Percentiles rank a stretch among this genome's conserved stretches.
Evolutionary conservation across 768 basidiomycete genomes (phyloP).

Genomic region (Lepiota brunneoincarnata): DNA sequence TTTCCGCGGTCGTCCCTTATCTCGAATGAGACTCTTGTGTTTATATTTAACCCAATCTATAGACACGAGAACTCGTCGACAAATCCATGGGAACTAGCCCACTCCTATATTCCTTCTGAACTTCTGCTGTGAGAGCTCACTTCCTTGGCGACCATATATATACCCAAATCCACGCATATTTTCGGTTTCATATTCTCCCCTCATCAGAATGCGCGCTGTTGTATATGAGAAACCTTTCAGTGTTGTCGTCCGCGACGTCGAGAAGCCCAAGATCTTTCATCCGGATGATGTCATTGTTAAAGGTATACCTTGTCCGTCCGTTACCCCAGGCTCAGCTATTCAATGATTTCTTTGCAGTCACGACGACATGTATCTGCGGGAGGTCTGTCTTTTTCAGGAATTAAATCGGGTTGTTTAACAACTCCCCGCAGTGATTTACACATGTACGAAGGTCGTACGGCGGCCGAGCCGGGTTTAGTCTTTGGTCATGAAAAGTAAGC

Average conservation of each 20-base stretch:
- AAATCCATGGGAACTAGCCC: too few species aligned
- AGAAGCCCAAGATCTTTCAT: constrained; percentile 44
- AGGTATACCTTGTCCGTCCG: constrained; percentile 22
- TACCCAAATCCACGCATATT: too few species aligned
- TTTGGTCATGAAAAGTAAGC: constrained; percentile 55
- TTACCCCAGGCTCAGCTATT: background rate
- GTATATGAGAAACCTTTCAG: constrained; percentile 50
- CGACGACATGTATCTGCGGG: constrained; percentile 51
- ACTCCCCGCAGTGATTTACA: constrained; percentile 39
- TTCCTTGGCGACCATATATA: too few species aligned
- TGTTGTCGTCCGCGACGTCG: constrained; percentile 44
- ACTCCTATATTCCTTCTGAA: too few species aligned
- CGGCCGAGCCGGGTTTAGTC: constrained; percentile 44
- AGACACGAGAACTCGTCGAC: too few species aligned
- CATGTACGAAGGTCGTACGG: constrained; percentile 57
- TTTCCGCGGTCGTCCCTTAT: too few species aligned
- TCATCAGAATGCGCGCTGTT: constrained; percentile 45
- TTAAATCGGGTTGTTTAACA: background rate
- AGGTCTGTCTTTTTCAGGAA: constrained; percentile 26
- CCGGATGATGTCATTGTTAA: constrained; percentile 54
- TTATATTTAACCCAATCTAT: too few species aligned
- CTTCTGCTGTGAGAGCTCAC: too few species aligned
- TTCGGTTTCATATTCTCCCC: too few species aligned
- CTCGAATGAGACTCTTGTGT: too few species aligned
- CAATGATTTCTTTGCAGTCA: constrained; percentile 31